These are phyloP conservation scores for Mycena crocata DNA, from an alignment of 768 basidiomycete genomes.

Conservation along the genomic window DNA sequence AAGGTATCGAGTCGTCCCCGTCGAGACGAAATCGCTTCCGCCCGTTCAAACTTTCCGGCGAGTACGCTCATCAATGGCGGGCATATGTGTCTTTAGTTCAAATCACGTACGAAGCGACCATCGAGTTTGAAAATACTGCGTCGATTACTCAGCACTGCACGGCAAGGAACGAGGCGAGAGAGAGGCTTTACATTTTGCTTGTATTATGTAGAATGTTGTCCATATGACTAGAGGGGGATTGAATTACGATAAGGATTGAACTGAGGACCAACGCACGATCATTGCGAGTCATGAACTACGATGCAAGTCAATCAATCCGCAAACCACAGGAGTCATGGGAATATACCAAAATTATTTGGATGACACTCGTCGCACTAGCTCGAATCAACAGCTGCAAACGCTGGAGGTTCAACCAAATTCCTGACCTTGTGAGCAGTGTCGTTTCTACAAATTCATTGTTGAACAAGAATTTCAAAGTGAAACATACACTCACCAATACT, in stretches of 20 bases:
- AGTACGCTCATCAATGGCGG: not conserved
- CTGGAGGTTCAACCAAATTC: not conserved
- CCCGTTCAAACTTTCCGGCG: not conserved
- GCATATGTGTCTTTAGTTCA: not conserved
- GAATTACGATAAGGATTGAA: not conserved
- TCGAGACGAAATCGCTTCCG: not conserved
- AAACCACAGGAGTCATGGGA: not conserved
- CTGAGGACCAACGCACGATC: not conserved
- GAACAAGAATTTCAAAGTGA: not conserved
- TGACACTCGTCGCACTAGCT: constrained; percentile 4
- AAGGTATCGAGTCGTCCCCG: no score
- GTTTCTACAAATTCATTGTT: not conserved
- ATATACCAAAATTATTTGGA: constrained; percentile 16
- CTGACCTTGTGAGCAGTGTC: not conserved
- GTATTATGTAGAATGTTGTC: constrained; percentile 1
- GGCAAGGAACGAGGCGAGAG: no score
- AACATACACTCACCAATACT: not conserved
- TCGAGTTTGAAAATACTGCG: constrained; percentile 15
- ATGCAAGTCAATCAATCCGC: not conserved
- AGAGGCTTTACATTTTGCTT: not conserved
- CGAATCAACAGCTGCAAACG: not conserved
- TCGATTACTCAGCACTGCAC: not conserved
- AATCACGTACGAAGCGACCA: constrained; percentile 19
- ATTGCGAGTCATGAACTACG: constrained; percentile 14
- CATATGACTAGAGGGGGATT: not conserved